These are phyloP conservation scores for Cryptosporidium felis DNA, from an alignment of 169 alveolate genomes.

Conservation along the genomic window DNA sequence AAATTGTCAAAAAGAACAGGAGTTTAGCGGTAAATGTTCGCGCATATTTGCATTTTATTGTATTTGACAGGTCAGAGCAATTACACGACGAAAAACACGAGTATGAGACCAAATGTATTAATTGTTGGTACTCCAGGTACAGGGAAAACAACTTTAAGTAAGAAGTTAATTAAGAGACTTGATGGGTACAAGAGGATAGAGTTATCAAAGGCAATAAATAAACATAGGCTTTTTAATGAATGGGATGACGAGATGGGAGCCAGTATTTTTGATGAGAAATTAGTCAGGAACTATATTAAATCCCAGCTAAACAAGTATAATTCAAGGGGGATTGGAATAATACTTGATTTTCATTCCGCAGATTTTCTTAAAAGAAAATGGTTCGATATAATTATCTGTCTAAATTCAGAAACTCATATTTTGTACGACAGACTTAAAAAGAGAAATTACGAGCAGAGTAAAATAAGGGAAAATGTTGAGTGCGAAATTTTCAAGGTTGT, in stretches of 20 bases:
- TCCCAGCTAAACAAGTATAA: slow-evolving; percentile 52
- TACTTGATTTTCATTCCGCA: slow-evolving; percentile 79
- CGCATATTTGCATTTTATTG: too few species aligned
- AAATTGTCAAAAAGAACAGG: too few species aligned
- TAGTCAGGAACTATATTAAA: slow-evolving; percentile 76
- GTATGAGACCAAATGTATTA: slow-evolving; percentile 76
- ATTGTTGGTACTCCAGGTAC: slow-evolving; percentile 83
- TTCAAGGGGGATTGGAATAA: slow-evolving; percentile 73
- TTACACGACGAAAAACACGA: too few species aligned
- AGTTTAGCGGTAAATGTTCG: too few species aligned
- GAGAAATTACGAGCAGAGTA: slow-evolving; percentile 77
- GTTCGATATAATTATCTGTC: slow-evolving; percentile 76
- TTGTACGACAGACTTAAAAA: slow-evolving; percentile 77
- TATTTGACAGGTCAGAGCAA: too few species aligned
- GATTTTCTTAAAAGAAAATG: slow-evolving; percentile 76
- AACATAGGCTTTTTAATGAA: slow-evolving; percentile 75
- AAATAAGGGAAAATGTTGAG: slow-evolving; percentile 80
- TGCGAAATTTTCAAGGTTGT: slow-evolving; percentile 81
- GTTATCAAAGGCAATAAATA: slow-evolving; percentile 75
- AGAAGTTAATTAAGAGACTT: slow-evolving; percentile 72
- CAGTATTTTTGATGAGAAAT: slow-evolving; percentile 80
- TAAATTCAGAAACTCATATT: slow-evolving; percentile 76
- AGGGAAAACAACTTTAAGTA: slow-evolving; percentile 79
- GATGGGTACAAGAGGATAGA: slow-evolving; percentile 74
- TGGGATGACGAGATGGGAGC: slow-evolving; percentile 80